Base-by-base conservation (phyloP, 2,329 filamentous ascomycete genomes). In the Aspergillus quadrilineatus region DNA sequence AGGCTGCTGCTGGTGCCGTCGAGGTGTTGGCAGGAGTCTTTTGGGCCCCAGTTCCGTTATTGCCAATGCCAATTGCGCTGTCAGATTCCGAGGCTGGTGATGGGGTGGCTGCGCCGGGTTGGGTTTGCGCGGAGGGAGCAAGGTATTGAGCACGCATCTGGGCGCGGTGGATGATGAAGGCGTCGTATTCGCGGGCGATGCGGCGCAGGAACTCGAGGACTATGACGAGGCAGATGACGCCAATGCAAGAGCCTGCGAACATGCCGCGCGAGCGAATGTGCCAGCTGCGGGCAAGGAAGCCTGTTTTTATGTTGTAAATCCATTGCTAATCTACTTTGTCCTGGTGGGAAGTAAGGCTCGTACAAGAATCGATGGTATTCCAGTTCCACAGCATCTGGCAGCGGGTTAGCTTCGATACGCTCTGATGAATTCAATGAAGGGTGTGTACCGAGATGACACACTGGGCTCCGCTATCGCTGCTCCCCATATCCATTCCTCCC, bases 211-310 rank as follows among this genome's bases (percentile, higher is more conserved):
- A 77, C 68, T 94, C 89, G 63, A 94, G 86, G 5, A 75, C 67
- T 51, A 93, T 80, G 63, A 89, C 88, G 52, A 95, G 84, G n/a
- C 87, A 76, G 59, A 91, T 79, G 36, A 91, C 85, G 58, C 88
- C 89, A 67, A 95, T 87, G 75, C 90, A 94, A 51, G 86, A 89
- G 22, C 87, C 89, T 47, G 88, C 89, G 69, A 95, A 93, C 81
- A 88, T 88, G 70, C 82, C 86, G 2, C 73, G 75, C 26, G 86
- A 87, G 14, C 77, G 86, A 70, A 93, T 82, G 67, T 85, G 85
- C 89, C 90, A 94, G 22, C 80, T 79, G 6, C 70, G 65, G 26
- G 87, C 76, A 67, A 94, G 81, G 80, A 94, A 93, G 74, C 86
- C 75, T 78, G 14, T 48, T 5, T 43, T 14, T 34, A 14, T 22